Percentiles rank a stretch among this genome's conserved stretches.
phyloP scores from a whole-genome alignment of 164 flowering plant genomes.

The Umbilicus rupestris region DNA sequence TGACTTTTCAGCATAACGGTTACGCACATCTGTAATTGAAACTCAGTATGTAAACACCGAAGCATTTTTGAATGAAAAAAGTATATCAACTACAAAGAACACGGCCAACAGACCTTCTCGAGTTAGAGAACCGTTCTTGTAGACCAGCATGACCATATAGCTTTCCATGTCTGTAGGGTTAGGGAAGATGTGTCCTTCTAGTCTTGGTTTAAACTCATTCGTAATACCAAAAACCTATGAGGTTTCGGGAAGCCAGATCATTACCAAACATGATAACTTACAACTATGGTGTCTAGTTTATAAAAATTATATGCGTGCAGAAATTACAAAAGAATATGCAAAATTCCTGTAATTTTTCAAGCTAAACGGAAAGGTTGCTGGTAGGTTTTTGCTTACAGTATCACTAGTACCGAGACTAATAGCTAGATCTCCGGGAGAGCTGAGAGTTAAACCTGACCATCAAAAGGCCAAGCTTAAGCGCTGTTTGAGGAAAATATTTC shows the following conservation, averaged over 20 bases:
- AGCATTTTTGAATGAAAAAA: not conserved
- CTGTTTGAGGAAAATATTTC: not conserved
- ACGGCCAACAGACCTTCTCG: constrained; percentile 63
- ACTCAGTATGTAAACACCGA: not conserved
- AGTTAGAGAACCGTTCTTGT: constrained; percentile 89
- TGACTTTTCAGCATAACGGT: constrained; percentile 57
- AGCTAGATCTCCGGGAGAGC: constrained; percentile 80
- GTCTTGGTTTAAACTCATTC: constrained; percentile 53
- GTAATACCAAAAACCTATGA: constrained; percentile 87
- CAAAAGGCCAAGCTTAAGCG: not conserved
- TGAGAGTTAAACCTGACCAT: constrained; percentile 73
- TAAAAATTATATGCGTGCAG: not conserved
- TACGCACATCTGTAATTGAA: constrained; percentile 50
- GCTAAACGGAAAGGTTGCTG: not conserved
- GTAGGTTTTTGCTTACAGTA: constrained; percentile 45
- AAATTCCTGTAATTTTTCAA: not conserved
- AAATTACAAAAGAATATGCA: not conserved
- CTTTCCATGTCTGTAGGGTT: constrained; percentile 77
- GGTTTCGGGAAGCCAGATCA: not conserved
- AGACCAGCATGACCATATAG: constrained; percentile 86
- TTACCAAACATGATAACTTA: not conserved
- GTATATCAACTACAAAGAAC: not conserved
- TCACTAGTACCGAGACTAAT: constrained; percentile 98
- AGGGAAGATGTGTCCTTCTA: constrained; percentile 91
- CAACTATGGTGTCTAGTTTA: not conserved